A percentile compares a stretch with the other conserved stretches of the same genome.
Evolutionary conservation across 306 rosid genomes (phyloP).

Genomic region (Prunus mume): DNA sequence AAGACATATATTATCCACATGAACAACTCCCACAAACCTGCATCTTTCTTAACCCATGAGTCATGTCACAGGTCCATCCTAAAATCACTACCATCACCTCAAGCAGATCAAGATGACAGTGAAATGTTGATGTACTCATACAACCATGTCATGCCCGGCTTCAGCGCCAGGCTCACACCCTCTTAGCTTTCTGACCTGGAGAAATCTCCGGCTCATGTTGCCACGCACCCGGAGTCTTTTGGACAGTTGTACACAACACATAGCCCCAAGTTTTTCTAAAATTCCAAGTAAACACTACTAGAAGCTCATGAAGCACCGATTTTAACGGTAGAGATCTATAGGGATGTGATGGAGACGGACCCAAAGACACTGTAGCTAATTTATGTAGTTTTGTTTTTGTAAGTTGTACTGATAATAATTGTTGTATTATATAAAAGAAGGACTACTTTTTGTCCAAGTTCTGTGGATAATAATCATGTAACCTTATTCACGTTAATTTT

Average conservation of each 20-base stretch:
- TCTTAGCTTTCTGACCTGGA: background rate
- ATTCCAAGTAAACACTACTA: no score
- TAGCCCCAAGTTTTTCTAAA: conserved; percentile 10
- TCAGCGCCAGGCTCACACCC: conserved; percentile 13
- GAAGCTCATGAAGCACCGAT: no score
- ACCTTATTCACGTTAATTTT: background rate
- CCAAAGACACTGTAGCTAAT: no score
- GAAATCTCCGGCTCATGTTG: background rate
- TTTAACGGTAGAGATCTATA: no score
- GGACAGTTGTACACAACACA: conserved; percentile 15
- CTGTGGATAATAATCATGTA: no score
- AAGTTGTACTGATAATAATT: background rate
- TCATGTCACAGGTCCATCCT: background rate
- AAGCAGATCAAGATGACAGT: background rate
- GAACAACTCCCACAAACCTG: background rate
- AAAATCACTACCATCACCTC: background rate
- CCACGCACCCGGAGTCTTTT: background rate
- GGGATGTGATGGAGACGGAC: background rate
- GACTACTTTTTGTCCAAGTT: no score
- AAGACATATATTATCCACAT: conserved; percentile 5
- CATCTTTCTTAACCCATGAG: background rate
- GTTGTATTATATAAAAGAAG: background rate
- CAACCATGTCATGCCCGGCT: conserved; percentile 21
- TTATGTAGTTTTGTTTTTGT: no score
- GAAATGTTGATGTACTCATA: conserved; percentile 17